Evolutionary conservation across 2,329 filamentous ascomycete species (phyloP), one percentile per base, ranked within the genome.

Genomic region (Thelonectria olida): DNA sequence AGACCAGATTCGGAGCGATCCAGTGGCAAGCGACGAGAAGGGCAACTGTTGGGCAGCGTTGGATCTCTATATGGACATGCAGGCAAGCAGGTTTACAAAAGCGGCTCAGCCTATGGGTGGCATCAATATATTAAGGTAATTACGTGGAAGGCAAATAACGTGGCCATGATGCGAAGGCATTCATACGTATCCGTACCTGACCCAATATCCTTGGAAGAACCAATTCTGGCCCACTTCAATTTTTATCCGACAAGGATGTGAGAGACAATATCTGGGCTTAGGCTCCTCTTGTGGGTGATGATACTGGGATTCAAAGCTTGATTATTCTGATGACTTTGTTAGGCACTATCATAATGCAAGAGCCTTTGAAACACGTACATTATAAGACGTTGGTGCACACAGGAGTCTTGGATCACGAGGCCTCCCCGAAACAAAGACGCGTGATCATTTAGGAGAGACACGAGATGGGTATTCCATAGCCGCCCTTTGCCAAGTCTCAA

Each of bases 1-100:
- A 5, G 42, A 13, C 39, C 31, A 50, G 52, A 55, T 61, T 45
- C 52, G 52, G 52, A 45, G 52, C 53, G 38, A 47, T 50, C 51
- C 13, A 34, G 10, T 34, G 47, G 9, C 31, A 41, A 38, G n/a
- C 45, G 45, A 41, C 44, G 51, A 41, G 38, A 41, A 28, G 45
- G 19, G 45, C 31, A 31, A 22, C 22, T 55, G 19, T 51, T 52
- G 19, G 39, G 41, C 45, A 55, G 38, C n/a, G 34, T 51, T 41
- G 38, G 17, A 20, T 41, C 5, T 41, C 17, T 13, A n/a, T 17
- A 41, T 34, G 31, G 31, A 34, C 15, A 34, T 34, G 31, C 31
- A 34, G 31, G 10, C 15, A 34, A 13, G 31, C 31, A 34, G 31
- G 10, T 34, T 10, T 34, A 34, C 31, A 10, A 10, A 34, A 34